Evolutionary conservation across 176 grass and related monocot genomes (phyloP).

Genomic region (Pontederia paniculata): DNA sequence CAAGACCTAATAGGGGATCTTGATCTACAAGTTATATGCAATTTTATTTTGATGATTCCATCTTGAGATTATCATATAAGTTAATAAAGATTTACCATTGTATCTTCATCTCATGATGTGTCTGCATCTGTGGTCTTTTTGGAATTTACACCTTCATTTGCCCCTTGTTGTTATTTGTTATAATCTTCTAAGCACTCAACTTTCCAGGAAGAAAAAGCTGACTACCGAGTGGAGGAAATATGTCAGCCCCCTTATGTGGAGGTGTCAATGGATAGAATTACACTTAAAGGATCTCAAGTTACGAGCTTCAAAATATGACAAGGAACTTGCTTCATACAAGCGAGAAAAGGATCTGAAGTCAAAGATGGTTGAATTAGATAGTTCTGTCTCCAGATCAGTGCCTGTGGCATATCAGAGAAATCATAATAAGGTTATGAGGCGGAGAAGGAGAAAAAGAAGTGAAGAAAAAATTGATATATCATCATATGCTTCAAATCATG

Average conservation of each 20-base stretch:
- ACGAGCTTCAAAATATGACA: slow-evolving; percentile 78
- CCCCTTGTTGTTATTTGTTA: neutral
- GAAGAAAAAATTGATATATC: slow-evolving; percentile 42
- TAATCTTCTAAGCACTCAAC: neutral
- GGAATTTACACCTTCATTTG: no score
- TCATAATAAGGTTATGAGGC: slow-evolving; percentile 67
- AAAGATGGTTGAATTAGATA: slow-evolving; percentile 88
- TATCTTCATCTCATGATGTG: no score
- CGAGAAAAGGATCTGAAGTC: slow-evolving; percentile 77
- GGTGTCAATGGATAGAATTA: slow-evolving; percentile 76
- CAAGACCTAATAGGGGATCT: no score
- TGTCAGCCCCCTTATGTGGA: slow-evolving; percentile 72
- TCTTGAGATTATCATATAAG: neutral
- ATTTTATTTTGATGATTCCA: no score
- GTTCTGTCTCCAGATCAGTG: slow-evolving; percentile 71
- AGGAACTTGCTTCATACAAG: slow-evolving; percentile 54
- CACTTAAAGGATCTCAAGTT: slow-evolving; percentile 66
- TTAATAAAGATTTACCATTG: no score
- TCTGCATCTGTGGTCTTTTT: no score
- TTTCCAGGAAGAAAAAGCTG: slow-evolving; percentile 90
- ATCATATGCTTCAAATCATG: slow-evolving; percentile 59
- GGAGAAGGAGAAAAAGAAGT: slow-evolving; percentile 63
- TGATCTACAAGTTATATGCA: no score
- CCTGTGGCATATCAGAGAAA: slow-evolving; percentile 46
- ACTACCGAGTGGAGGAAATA: slow-evolving; percentile 77